These are phyloP conservation scores for Metroxylon sagu DNA, from an alignment of 176 grass and related monocot genomes.

Conservation along the genomic window DNA sequence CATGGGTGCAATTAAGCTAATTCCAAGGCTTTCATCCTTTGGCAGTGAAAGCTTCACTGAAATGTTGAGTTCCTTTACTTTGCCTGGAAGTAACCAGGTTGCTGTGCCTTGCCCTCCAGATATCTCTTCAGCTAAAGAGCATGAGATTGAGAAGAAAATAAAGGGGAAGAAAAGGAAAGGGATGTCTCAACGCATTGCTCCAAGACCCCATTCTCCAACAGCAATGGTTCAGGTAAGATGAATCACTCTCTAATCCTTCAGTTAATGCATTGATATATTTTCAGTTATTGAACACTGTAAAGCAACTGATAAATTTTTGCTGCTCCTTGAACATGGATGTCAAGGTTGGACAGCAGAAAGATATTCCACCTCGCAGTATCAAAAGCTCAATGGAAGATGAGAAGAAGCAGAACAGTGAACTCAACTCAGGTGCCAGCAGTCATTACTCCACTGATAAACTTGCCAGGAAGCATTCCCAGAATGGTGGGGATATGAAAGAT, in stretches of 20 bases:
- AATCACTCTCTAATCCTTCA: conserved; percentile 2
- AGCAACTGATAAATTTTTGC: conserved; percentile 6
- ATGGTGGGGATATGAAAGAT: conserved; percentile 57
- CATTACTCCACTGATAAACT: conserved; percentile 5
- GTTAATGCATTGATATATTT: background rate
- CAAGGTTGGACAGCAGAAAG: conserved; percentile 29
- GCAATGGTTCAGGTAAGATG: conserved; percentile 25
- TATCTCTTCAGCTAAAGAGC: conserved; percentile 37
- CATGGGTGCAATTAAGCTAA: conserved; percentile 16
- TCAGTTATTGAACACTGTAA: background rate
- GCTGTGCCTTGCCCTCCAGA: conserved; percentile 29
- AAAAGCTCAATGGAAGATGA: conserved; percentile 38
- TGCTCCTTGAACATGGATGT: conserved; percentile 25
- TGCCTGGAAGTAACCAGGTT: background rate
- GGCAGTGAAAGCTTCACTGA: conserved; percentile 12
- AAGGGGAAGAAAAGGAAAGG: conserved; percentile 58
- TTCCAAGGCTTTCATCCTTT: conserved; percentile 10
- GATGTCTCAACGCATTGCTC: conserved; percentile 14
- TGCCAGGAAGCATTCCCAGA: conserved; percentile 39
- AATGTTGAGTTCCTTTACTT: conserved; percentile 28
- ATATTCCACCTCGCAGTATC: conserved; percentile 35
- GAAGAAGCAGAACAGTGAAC: conserved; percentile 25
- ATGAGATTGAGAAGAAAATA: conserved; percentile 26
- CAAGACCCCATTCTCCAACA: conserved; percentile 22
- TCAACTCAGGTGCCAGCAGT: too few relatives aligned